Percentiles rank a stretch among this genome's conserved stretches.
Evolutionary conservation across 768 basidiomycete species (phyloP).

Genomic region (Mrakia blollopis): DNA sequence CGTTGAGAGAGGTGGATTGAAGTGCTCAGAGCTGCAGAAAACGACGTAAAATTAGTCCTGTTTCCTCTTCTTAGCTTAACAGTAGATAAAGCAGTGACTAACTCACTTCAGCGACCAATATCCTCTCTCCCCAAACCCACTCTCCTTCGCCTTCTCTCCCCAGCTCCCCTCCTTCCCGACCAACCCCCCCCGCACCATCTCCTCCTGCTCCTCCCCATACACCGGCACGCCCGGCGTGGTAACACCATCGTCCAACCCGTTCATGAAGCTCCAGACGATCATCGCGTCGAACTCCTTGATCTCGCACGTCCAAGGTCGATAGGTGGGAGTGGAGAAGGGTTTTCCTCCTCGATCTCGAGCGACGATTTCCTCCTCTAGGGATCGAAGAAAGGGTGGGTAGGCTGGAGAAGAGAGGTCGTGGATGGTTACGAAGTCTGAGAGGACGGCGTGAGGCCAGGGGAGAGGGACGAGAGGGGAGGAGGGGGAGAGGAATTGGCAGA

Average conservation of each 20-base stretch:
- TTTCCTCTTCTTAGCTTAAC: too few relatives aligned
- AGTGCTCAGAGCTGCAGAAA: conserved; percentile 25
- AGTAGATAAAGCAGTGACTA: too few relatives aligned
- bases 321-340: background rate
- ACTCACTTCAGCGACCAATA: conserved; percentile 13
- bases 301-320: conserved; percentile 14
- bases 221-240: conserved; percentile 13
- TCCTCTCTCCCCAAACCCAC: background rate
- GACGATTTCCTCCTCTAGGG: conserved; percentile 6
- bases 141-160: background rate
- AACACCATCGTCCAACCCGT: conserved; percentile 25
- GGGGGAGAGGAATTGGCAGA: conserved; percentile 18
- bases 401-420: conserved; percentile 2
- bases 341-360: background rate
- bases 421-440: conserved; percentile 5
- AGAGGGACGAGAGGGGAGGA: conserved; percentile 7
- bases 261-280: conserved; percentile 20
- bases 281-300: conserved; percentile 14
- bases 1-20: conserved; percentile 20
- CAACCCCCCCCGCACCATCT: background rate
- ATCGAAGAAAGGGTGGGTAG: conserved; percentile 9
- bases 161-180: background rate
- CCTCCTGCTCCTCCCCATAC: background rate
- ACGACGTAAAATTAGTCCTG: too few relatives aligned
- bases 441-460: conserved; percentile 9